Evolutionary conservation across 257 asterid genomes (phyloP), one percentile per base, ranked within the genome.

Genomic region (Plectranthus barbatus): DNA sequence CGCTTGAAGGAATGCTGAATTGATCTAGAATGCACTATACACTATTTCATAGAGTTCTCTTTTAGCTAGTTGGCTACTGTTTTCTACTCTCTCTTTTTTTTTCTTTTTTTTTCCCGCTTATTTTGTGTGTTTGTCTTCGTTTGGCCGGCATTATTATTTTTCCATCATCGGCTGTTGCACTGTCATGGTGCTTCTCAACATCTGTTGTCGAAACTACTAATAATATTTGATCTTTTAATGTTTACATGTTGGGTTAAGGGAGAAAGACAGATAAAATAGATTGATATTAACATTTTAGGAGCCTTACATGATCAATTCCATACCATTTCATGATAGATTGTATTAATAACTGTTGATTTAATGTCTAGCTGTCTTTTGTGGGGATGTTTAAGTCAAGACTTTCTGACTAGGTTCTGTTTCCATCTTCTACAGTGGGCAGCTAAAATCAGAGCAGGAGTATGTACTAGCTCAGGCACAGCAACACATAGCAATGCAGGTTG

Each of bases 401-500:
- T 33, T 40, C 60, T 75, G 64, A 76, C 55, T 48, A 58, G 53
- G 26, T 31, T 63, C 60, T 33, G 24, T 49, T 53, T 15, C 34
- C 62, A 65, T 72, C 58, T 69, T 68, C 42, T 68, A 39, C 71
- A 82, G 88, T 59, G 88, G 80, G 54, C 90, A 83, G 60, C 53
- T 71, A 74, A 83, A 76, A 66, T 50, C 90, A 15, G 90, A 83
- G 59, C 90, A 78, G 66, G 86, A 73, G 58, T 57, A 74, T 53
- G 73, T 80, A 57, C 69, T 83, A 47, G 84, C 79, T 62, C 89
- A 83, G 71, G 89, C 89, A 33, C 89, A 83, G 70, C 89, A 83
- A 59, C 89, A 83, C 70, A 80, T 83, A 70, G 86, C 86, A 40
- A 70, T 83, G 61, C 90, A 83, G 86, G 90, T 83, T 67, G 53